Evolutionary conservation across 2,329 filamentous ascomycete genomes (phyloP), one percentile per base, ranked within the genome.

Genomic region (Aspergillus quadricinctus): DNA sequence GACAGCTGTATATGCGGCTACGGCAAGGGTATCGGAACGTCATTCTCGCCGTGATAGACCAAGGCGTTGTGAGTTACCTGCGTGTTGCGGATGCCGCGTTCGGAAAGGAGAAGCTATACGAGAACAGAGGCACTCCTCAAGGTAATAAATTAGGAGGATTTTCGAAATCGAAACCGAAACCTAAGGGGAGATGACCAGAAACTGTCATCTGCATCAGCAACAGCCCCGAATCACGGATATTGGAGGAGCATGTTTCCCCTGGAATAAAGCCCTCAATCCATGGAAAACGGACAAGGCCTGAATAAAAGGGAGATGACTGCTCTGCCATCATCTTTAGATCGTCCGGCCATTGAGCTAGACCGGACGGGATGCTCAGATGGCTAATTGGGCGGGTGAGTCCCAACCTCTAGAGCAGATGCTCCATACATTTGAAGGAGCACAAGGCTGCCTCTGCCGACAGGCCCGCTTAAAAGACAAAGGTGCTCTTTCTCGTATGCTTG

Each of bases 1-100:
- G 75, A 7, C 74, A 81, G 61, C 74, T 92, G 61, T 94, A 95
- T 69, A 83, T 87, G 66, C 85, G 89, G 57, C 77, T 97, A 61
- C 93, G 92, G 73, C 86, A 96, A 66, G 94, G 92, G 1, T 86
- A 88, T 71, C 83, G 90, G 61, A 94, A 90, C 72, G 89, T 94
- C 31, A 79, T 97, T 35, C 72, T 99, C 25, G 94, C 92, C 0
- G 83, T 97, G 2, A 92, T 97, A 35, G 94, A 97, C 70, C 84
- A 91, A 60, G 94, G 94, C 0, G 81, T 97, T 23, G 88, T 92
- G 48, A 97, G 93, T 71, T 97, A 93, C 70, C 79, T 97, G 66
- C 80, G 89, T 25, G 81, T 97, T 57, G 85, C 83, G 1, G 92
- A 97, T 77, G 86, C 86, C 10, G 87, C 87, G 0, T 97, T 97